Conservation (phyloP, 108 stramenopile species). For the Nitzschia inconspicua region DNA sequence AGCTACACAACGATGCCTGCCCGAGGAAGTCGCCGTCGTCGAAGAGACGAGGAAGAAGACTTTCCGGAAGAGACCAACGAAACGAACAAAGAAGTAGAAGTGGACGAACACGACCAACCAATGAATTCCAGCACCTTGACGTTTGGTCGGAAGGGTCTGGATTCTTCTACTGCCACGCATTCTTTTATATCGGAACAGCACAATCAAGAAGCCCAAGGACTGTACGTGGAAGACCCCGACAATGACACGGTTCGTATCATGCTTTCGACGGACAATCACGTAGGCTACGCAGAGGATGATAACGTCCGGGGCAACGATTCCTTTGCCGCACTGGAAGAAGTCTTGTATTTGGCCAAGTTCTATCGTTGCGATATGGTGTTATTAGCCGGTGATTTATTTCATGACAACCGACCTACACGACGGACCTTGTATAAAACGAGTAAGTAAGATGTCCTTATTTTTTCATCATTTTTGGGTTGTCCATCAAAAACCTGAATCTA, state of each 20-base stretch:
- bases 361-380: conserved; percentile 84
- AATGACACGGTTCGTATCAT: conserved; percentile 81
- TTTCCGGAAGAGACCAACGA: too few relatives aligned
- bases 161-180: too few relatives aligned
- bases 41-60: too few relatives aligned
- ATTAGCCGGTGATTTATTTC: conserved; percentile 95
- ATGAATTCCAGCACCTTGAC: too few relatives aligned
- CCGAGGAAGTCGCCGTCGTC: too few relatives aligned
- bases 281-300: conserved; percentile 92
- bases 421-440: conserved; percentile 82
- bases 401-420: conserved; percentile 94
- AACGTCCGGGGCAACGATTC: conserved; percentile 89
- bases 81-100: too few relatives aligned
- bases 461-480: not conserved
- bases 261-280: conserved; percentile 95
- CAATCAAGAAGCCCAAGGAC: too few relatives aligned
- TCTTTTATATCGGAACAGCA: too few relatives aligned
- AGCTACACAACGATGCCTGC: too few relatives aligned
- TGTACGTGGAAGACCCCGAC: conserved; percentile 32
- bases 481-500: not conserved
- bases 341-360: conserved; percentile 70
- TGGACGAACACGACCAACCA: too few relatives aligned
- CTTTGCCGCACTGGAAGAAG: conserved; percentile 96
- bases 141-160: too few relatives aligned
- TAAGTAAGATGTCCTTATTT: not conserved